These are phyloP conservation scores for Jasminum sambac DNA, from an alignment of 257 asterid genomes.

Conservation along the genomic window DNA sequence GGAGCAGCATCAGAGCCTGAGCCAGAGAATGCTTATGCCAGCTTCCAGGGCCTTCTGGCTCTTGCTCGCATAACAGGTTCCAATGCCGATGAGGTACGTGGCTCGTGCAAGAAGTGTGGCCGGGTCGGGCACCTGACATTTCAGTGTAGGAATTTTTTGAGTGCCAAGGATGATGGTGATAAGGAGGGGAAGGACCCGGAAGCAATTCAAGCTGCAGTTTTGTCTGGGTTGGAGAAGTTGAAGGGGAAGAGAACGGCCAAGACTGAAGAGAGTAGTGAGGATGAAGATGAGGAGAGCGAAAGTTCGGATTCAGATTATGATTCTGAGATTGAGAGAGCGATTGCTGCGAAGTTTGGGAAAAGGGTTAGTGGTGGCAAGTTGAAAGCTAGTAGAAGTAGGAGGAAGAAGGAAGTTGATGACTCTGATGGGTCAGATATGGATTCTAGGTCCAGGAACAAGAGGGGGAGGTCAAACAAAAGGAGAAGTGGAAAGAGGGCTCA, in stretches of 20 bases:
- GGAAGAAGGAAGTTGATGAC: conserved; percentile 39
- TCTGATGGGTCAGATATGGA: conserved; percentile 32
- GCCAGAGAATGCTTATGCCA: conserved; percentile 43
- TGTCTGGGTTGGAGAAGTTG: conserved; percentile 45
- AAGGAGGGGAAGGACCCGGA: conserved; percentile 34
- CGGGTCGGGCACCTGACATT: conserved; percentile 55
- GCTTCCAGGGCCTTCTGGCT: conserved; percentile 51
- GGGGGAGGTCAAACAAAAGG: conserved; percentile 61
- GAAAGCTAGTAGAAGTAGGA: conserved; percentile 34
- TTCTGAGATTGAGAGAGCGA: conserved; percentile 77
- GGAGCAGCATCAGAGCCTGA: conserved; percentile 38
- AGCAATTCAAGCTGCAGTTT: conserved; percentile 35
- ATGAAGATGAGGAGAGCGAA: conserved; percentile 65
- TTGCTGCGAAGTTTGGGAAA: conserved; percentile 51
- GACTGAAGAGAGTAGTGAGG: conserved; percentile 53
- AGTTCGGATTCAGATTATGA: conserved; percentile 78
- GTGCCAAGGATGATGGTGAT: conserved; percentile 39
- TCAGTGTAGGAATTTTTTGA: conserved; percentile 53
- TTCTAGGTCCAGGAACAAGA: conserved; percentile 41
- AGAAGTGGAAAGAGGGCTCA: conserved; percentile 46
- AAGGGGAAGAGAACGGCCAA: conserved; percentile 40
- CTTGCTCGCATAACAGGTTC: conserved; percentile 52
- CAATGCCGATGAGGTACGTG: conserved; percentile 48
- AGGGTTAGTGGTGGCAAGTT: conserved; percentile 37
- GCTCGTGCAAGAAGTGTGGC: conserved; percentile 50